Base-by-base conservation (phyloP, 176 grass and related monocot genomes). In the Miscanthus lutarioriparius region DNA sequence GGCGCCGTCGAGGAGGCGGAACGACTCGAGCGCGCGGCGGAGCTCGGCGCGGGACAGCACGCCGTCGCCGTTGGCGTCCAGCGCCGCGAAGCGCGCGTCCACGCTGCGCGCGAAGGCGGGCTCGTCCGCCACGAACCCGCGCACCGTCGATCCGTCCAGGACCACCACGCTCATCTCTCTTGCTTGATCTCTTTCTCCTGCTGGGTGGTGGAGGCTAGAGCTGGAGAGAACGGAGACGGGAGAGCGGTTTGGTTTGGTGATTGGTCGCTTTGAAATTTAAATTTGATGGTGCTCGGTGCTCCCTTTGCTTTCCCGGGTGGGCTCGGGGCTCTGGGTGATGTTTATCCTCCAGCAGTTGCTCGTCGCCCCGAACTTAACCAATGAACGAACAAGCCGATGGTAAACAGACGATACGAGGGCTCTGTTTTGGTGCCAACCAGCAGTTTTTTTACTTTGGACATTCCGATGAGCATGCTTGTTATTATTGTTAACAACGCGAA, bases 11-110 rank as follows among this genome's bases (percentile, higher is more conserved):
- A 98, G 84, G 54, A 95, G 96, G 62, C 93, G 96, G 87, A 98
- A 98, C 15, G 96, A 95, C 92, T 98, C 92, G 12, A 98, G 91
- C 20, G 93, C 92, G 72, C 87, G 90, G 5, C 96, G 96, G 45
- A 98, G 96, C 91, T 98, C 96, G 2, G 91, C 51, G 43, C 92
- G 85, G 13, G 93, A 98, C 67, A 98, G 91, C 67, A 98, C 95
- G n/a, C 92, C 92, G 85, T 98, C 95, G 80, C 95, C 85, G 87
- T 98, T 98, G 44, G 90, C 83, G 83, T 98, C 92, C 23, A 98
- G 91, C 85, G 87, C 91, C 17, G 76, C 87, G 79, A 95, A 98
- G 0, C 91, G 88, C 69, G 86, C 91, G 64, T 98, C 92, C 17
- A 95, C 89, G 66, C 89, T 91, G 33, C 83, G 74, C 30, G 82